phyloP scores from a whole-genome alignment of 495 filamentous ascomycete species.

The Trichoderma reesei region DNA sequence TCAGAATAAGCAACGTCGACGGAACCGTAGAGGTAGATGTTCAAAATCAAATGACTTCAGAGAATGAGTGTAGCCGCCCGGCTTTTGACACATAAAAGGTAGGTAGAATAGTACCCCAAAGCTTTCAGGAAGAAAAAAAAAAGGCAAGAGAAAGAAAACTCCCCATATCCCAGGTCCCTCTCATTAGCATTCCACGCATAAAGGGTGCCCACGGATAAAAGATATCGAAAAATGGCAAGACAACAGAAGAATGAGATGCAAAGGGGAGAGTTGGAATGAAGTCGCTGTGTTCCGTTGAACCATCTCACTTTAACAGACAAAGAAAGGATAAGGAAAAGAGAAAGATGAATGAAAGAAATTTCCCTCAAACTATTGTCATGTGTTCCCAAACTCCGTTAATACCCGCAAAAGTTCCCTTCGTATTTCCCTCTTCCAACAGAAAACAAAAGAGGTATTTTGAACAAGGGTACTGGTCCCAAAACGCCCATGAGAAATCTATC shows the following conservation, averaged over 20 bases:
- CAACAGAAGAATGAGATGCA: no score
- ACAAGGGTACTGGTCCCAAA: not conserved
- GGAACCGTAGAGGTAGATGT: no score
- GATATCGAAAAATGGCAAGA: not conserved
- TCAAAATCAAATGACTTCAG: no score
- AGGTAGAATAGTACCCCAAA: no score
- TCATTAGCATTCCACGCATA: not conserved
- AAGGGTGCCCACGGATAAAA: not conserved
- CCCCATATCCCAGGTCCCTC: not conserved
- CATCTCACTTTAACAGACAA: not conserved
- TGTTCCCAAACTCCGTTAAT: not conserved
- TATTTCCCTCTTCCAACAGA: not conserved
- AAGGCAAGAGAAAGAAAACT: no score
- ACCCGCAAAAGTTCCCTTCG: not conserved
- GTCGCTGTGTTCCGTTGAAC: not conserved
- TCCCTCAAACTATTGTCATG: not conserved
- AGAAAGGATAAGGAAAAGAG: not conserved
- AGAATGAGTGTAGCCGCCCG: no score
- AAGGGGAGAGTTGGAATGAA: not conserved
- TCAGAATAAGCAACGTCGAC: no score
- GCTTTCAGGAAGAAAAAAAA: no score
- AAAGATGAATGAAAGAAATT: no score
- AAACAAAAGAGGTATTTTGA: not conserved
- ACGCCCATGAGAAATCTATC: conserved; percentile 9
- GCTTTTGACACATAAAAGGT: no score